phyloP scores from a whole-genome alignment of 2,329 filamentous ascomycete species.

The Ophiostoma sp. region DNA sequence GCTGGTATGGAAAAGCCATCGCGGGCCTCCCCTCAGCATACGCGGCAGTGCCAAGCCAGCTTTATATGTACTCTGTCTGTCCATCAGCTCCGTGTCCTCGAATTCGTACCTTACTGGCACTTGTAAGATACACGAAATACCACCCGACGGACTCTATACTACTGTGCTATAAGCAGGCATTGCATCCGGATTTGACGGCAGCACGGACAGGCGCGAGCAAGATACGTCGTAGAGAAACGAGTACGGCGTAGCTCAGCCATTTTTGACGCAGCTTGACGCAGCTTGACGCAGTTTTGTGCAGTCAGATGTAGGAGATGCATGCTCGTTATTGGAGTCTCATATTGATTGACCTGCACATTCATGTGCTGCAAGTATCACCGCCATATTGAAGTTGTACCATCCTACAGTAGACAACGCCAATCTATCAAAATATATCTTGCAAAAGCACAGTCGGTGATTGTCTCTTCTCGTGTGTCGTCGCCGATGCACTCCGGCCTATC shows the following conservation, averaged over 20 bases:
- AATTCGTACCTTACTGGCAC: neutral
- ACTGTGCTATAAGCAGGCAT: neutral
- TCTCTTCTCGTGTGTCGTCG: slow-evolving; percentile 4
- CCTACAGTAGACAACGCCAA: neutral
- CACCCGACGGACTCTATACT: neutral
- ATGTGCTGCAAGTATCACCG: neutral
- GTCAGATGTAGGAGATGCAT: neutral
- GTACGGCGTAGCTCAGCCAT: neutral
- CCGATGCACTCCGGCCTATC: neutral
- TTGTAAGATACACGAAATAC: neutral
- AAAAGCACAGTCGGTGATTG: slow-evolving; percentile 1
- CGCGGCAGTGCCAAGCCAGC: slow-evolving; percentile 7
- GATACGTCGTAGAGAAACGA: neutral
- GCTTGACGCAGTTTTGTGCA: neutral
- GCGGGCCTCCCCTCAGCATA: slow-evolving; percentile 7
- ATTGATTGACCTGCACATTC: neutral
- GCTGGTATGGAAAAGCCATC: neutral
- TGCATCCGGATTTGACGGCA: neutral
- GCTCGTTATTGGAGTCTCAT: neutral
- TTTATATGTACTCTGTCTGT: neutral
- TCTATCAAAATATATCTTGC: neutral
- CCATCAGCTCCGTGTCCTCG: neutral
- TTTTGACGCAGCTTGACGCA: neutral
- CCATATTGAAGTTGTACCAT: neutral
- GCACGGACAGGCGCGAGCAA: neutral